These are phyloP conservation scores for Volvariella volvacea DNA, from an alignment of 1,284 basidiomycete species.

Conservation along the genomic window DNA sequence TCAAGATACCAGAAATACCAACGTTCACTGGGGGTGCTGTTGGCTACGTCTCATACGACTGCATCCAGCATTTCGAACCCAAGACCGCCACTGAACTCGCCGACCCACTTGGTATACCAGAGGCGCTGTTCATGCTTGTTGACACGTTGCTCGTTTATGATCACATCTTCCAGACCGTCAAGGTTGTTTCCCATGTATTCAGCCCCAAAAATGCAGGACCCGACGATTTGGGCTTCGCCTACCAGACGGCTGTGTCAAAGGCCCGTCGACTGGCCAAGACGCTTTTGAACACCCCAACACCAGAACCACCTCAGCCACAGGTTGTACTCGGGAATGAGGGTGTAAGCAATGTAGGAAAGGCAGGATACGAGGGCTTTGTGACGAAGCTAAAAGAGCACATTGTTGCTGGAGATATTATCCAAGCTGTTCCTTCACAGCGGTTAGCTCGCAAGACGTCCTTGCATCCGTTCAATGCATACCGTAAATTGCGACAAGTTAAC, in stretches of 20 bases:
- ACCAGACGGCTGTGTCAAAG: conserved; percentile 77
- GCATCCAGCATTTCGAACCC: conserved; percentile 95
- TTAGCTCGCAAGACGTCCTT: conserved; percentile 80
- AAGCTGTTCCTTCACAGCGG: conserved; percentile 95
- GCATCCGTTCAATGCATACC: conserved; percentile 97
- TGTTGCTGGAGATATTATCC: conserved; percentile 95
- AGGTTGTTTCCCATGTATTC: conserved; percentile 94
- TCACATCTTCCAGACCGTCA: conserved; percentile 92
- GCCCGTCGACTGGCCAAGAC: conserved; percentile 69
- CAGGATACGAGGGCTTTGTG: conserved; percentile 90
- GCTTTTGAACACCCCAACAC: conserved; percentile 51
- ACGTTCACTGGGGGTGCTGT: conserved; percentile 98
- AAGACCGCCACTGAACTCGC: conserved; percentile 72
- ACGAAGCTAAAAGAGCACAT: conserved; percentile 93
- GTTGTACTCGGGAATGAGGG: conserved; percentile 68
- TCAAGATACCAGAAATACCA: conserved; percentile 85
- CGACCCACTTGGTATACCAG: conserved; percentile 83
- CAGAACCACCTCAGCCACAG: conserved; percentile 61
- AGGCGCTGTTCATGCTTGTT: conserved; percentile 95
- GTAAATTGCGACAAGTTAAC: conserved; percentile 90
- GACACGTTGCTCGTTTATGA: conserved; percentile 96
- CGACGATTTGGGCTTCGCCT: conserved; percentile 68
- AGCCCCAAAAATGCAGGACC: conserved; percentile 62
- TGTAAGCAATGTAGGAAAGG: conserved; percentile 89
- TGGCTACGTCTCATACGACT: conserved; percentile 96